A percentile compares a stretch with the other conserved stretches of the same genome.
phyloP scores from a whole-genome alignment of 805 yeast species.

The Ogataea dorogensis region DNA sequence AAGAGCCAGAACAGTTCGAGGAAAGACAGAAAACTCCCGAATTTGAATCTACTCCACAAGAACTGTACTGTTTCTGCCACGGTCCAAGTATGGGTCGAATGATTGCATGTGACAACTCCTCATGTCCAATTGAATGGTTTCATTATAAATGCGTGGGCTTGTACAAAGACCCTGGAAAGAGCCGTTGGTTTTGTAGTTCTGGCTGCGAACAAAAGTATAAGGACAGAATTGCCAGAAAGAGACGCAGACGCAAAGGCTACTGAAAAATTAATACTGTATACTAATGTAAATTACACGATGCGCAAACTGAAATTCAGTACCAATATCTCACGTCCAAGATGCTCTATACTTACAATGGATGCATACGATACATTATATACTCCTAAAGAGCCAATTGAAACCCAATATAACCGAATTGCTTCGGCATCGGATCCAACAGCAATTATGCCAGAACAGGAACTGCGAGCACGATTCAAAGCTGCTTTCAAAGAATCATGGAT shows the following conservation, averaged over 20 bases:
- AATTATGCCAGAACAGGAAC: slow-evolving; percentile 24
- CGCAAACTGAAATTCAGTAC: neutral
- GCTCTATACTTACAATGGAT: slow-evolving; percentile 55
- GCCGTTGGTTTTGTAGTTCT: slow-evolving; percentile 77
- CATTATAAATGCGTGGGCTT: slow-evolving; percentile 94
- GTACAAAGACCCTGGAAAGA: slow-evolving; percentile 80
- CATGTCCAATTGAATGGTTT: slow-evolving; percentile 92
- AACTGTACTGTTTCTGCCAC: slow-evolving; percentile 48
- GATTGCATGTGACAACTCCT: slow-evolving; percentile 94
- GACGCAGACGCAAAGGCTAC: slow-evolving; percentile 18
- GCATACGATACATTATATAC: slow-evolving; percentile 66
- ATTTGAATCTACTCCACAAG: slow-evolving; percentile 16
- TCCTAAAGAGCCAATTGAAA: slow-evolving; percentile 51
- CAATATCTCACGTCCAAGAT: slow-evolving; percentile 31
- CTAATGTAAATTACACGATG: slow-evolving; percentile 4
- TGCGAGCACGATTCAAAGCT: slow-evolving; percentile 31
- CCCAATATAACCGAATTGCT: slow-evolving; percentile 53
- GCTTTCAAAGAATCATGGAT: slow-evolving; percentile 36
- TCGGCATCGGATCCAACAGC: slow-evolving; percentile 40
- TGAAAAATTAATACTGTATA: slow-evolving; percentile 6
- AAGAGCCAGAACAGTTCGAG: slow-evolving; percentile 9
- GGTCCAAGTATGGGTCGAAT: slow-evolving; percentile 74
- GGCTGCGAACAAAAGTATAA: slow-evolving; percentile 48
- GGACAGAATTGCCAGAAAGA: slow-evolving; percentile 19
- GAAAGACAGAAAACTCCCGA: slow-evolving; percentile 12